Evolutionary conservation across 805 yeast species (phyloP).

Genomic region (Dipodascus albidus): DNA sequence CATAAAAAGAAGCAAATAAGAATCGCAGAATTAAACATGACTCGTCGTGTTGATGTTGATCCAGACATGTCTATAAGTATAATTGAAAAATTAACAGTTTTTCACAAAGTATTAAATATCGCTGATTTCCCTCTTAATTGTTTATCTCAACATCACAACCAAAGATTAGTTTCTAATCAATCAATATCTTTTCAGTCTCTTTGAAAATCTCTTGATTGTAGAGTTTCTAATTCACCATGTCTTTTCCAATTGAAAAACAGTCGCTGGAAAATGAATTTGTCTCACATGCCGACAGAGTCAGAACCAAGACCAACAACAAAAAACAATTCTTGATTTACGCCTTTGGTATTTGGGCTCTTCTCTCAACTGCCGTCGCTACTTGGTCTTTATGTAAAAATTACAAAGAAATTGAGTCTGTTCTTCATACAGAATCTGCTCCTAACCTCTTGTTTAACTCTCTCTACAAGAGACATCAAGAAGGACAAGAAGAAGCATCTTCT

Average conservation of each 20-base stretch:
- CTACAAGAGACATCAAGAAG: neutral
- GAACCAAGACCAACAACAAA: neutral
- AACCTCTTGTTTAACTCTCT: neutral
- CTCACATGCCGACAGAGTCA: neutral
- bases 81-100: neutral
- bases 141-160: neutral
- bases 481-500: neutral
- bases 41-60: no score
- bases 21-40: neutral
- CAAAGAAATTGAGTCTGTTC: neutral
- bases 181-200: neutral
- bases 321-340: neutral
- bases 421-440: neutral
- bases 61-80: no score
- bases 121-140: neutral
- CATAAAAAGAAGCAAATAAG: neutral
- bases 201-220: no score
- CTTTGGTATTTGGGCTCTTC: neutral
- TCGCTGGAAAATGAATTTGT: neutral
- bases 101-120: neutral
- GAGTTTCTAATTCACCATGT: no score
- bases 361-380: neutral
- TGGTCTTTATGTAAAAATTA: neutral
- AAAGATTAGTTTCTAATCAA: no score
- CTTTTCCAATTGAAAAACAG: neutral